phyloP scores from a whole-genome alignment of 2,329 filamentous ascomycete species.

The Graphilbum sp. region DNA sequence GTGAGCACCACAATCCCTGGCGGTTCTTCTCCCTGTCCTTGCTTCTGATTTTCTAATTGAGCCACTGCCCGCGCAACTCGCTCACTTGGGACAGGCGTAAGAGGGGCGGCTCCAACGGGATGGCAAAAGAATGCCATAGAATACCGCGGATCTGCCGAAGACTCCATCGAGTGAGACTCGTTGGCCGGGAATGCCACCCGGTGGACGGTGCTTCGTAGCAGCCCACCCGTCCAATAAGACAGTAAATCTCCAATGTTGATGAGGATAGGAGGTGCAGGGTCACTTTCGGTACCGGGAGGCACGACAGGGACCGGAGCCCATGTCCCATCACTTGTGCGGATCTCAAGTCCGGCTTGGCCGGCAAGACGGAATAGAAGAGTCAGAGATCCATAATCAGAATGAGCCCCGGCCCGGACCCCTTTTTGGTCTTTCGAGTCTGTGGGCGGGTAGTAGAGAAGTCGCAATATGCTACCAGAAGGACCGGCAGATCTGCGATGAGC shows the following conservation, averaged over 20 bases:
- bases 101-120: constrained; percentile 33
- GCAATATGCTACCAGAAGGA: constrained; percentile 42
- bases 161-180: constrained; percentile 27
- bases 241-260: constrained; percentile 57
- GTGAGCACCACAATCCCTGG: constrained; percentile 38
- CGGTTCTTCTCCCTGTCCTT: constrained; percentile 22
- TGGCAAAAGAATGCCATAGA: constrained; percentile 56
- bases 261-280: constrained; percentile 57
- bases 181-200: constrained; percentile 55
- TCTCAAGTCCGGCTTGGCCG: constrained; percentile 75
- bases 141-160: constrained; percentile 36
- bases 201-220: constrained; percentile 79
- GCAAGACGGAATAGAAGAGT: constrained; percentile 72
- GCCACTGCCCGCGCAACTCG: constrained; percentile 28
- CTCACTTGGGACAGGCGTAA: constrained; percentile 45
- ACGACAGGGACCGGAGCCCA: constrained; percentile 53
- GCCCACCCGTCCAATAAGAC: constrained; percentile 79
- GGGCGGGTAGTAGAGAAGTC: constrained; percentile 58
- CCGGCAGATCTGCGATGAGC: constrained; percentile 30
- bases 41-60: constrained; percentile 10
- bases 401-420: constrained; percentile 76
- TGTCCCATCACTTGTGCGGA: constrained; percentile 39
- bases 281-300: constrained; percentile 41
- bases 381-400: constrained; percentile 68
- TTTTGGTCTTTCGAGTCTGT: constrained; percentile 23